These are phyloP conservation scores for Raddia distichophylla DNA, from an alignment of 176 grass and related monocot species.

Conservation along the genomic window DNA sequence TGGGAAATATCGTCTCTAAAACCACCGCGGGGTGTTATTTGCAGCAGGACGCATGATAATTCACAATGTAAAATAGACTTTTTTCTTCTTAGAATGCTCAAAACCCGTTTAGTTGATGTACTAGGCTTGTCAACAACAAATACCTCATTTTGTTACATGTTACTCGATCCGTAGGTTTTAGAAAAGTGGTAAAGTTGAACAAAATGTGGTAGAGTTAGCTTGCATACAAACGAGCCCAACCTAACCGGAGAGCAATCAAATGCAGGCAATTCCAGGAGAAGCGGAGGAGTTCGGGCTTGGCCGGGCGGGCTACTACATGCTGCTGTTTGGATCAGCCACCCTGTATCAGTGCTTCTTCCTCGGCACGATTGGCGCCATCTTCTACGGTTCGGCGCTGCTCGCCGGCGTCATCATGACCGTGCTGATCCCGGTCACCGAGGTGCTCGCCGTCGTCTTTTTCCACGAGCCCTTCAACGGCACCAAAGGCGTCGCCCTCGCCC, in stretches of 20 bases:
- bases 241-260: not conserved
- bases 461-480: conserved; percentile 65
- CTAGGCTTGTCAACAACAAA: too few species aligned
- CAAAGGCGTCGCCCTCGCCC: conserved; percentile 72
- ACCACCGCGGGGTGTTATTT: too few species aligned
- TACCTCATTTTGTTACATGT: too few species aligned
- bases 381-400: conserved; percentile 73
- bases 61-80: too few species aligned
- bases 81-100: too few species aligned
- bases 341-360: conserved; percentile 80
- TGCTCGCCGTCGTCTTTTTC: conserved; percentile 72
- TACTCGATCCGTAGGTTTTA: too few species aligned
- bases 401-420: conserved; percentile 71
- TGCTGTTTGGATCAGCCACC: conserved; percentile 43
- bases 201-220: too few species aligned
- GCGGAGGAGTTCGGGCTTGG: conserved; percentile 68
- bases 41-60: too few species aligned
- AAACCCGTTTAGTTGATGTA: too few species aligned
- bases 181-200: too few species aligned
- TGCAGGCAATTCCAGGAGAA: conserved; percentile 71
- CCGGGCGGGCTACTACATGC: conserved; percentile 61
- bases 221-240: not conserved
- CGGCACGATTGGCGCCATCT: conserved; percentile 75
- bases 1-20: too few species aligned
- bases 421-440: conserved; percentile 69